Evolutionary conservation across 2,329 filamentous ascomycete genomes (phyloP).

Genomic region (Colletotrichum echinochloae): DNA sequence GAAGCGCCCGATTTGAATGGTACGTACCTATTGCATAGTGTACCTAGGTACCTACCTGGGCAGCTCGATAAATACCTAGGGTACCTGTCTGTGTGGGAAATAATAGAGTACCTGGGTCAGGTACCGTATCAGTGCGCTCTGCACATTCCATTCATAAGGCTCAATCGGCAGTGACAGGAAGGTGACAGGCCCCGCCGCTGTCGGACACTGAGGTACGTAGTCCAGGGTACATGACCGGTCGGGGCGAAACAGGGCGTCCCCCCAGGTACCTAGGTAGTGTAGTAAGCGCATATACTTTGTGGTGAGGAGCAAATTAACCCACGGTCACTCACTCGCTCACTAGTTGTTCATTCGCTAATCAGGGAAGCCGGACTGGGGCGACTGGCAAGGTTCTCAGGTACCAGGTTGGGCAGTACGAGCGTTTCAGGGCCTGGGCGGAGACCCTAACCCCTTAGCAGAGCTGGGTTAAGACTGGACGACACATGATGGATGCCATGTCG

Average conservation of each 20-base stretch:
- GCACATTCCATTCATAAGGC: conserved; percentile 1
- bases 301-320: not conserved
- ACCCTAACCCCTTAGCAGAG: conserved; percentile 18
- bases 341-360: conserved; percentile 35
- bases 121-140: not conserved
- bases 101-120: no score
- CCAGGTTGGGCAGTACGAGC: conserved; percentile 24
- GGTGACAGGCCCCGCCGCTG: conserved; percentile 10
- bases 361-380: conserved; percentile 26
- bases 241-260: not conserved
- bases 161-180: not conserved
- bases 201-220: not conserved
- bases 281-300: no score
- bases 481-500: not conserved
- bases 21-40: not conserved
- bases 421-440: conserved; percentile 37
- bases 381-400: conserved; percentile 29
- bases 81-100: not conserved
- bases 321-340: not conserved
- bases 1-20: not conserved
- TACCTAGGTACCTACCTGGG: not conserved
- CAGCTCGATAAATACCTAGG: no score
- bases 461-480: conserved; percentile 26
- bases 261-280: no score
- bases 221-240: not conserved